Conservation (phyloP, 352 stramenopile species). For the Globisporangium uncinulatum region DNA sequence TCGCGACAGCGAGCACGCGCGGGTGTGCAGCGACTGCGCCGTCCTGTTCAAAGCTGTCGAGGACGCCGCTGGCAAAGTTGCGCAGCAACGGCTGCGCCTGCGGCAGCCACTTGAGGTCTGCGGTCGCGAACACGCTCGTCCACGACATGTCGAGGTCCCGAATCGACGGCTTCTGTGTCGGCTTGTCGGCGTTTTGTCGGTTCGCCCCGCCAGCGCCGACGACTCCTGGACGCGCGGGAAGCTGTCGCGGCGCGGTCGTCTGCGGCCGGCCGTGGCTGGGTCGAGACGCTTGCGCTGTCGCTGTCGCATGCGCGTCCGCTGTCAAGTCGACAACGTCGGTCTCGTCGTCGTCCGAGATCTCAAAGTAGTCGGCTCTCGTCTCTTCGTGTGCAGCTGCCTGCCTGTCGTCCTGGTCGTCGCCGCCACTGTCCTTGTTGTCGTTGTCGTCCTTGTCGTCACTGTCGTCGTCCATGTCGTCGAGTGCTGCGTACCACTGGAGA, state of each 20-base stretch:
- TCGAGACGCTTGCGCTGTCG: not conserved
- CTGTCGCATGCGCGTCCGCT: not conserved
- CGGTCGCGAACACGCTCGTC: constrained; percentile 17
- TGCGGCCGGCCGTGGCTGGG: not conserved
- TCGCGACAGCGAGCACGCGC: constrained; percentile 16
- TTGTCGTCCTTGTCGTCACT: constrained; percentile 9
- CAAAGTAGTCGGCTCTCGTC: constrained; percentile 6
- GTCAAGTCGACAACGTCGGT: constrained; percentile 12
- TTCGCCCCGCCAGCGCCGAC: not conserved
- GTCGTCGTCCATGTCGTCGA: constrained; percentile 9
- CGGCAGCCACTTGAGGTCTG: constrained; percentile 39
- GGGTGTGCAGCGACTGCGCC: constrained; percentile 2
- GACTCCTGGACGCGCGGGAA: not conserved
- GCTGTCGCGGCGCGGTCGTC: not conserved
- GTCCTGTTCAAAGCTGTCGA: constrained; percentile 35
- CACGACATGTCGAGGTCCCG: constrained; percentile 29
- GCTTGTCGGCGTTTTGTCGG: not conserved
- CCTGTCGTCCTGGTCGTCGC: constrained; percentile 6
- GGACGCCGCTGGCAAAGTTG: constrained; percentile 34
- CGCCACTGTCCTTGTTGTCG: not conserved
- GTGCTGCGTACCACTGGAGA: constrained; percentile 32
- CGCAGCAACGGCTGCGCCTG: constrained; percentile 16
- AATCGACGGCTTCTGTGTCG: not conserved
- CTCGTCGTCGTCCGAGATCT: constrained; percentile 20
- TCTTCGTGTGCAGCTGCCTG: constrained; percentile 10